These are phyloP conservation scores for Magnaporthiopsis poae DNA, from an alignment of 2,329 filamentous ascomycete genomes.

Conservation along the genomic window DNA sequence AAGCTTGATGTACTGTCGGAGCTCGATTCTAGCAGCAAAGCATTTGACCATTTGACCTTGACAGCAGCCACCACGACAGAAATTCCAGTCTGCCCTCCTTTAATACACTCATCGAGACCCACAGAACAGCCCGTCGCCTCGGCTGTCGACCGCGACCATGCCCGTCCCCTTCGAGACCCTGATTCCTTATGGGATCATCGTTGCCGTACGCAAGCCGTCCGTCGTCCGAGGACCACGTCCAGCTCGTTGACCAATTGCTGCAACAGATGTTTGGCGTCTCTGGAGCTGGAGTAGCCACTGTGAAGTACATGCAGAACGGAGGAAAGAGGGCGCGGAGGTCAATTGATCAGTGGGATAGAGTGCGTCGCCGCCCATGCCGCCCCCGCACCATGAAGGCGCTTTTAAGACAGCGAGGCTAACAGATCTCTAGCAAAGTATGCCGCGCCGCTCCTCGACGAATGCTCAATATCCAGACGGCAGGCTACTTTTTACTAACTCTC, in stretches of 20 bases:
- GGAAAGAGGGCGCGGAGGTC: constrained; percentile 51
- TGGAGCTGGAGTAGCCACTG: constrained; percentile 46
- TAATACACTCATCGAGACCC: not conserved
- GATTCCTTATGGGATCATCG: constrained; percentile 56
- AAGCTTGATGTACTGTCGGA: not conserved
- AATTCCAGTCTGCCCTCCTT: not conserved
- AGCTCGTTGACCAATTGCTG: constrained; percentile 6
- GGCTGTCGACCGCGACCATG: constrained; percentile 32
- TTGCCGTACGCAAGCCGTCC: constrained; percentile 36
- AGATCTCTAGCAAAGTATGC: constrained; percentile 42
- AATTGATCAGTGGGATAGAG: constrained; percentile 54
- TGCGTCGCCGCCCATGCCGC: constrained; percentile 23
- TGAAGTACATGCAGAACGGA: constrained; percentile 50
- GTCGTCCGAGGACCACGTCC: constrained; percentile 8
- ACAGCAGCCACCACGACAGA: constrained; percentile 10
- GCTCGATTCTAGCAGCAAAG: not conserved
- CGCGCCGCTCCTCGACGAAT: not conserved
- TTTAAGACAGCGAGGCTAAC: constrained; percentile 26
- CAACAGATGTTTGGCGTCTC: constrained; percentile 54
- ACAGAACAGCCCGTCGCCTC: not conserved
- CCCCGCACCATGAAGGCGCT: not conserved
- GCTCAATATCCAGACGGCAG: too few species aligned
- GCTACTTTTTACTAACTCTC: not conserved
- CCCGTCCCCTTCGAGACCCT: constrained; percentile 55
- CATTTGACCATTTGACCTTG: not conserved